Percentiles rank a stretch among this genome's conserved stretches.
These are phyloP conservation scores for Aspergillus intermedius DNA, from an alignment of 2,329 filamentous ascomycete species.

Conservation along the genomic window DNA sequence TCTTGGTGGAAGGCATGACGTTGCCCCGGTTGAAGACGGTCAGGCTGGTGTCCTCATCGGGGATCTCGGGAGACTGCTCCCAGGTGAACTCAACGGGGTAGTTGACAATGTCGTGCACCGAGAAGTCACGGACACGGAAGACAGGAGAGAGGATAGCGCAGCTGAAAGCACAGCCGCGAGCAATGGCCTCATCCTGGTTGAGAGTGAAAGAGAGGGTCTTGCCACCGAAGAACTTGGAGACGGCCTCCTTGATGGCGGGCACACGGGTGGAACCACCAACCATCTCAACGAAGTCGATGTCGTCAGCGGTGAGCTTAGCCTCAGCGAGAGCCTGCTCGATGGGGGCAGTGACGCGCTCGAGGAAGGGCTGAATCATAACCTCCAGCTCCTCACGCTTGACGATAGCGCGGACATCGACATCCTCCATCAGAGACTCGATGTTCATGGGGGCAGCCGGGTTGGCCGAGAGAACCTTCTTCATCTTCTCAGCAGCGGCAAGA, in stretches of 20 bases:
- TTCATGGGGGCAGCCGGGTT: conserved; percentile 89
- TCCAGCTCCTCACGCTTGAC: conserved; percentile 94
- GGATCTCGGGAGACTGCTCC: conserved; percentile 98
- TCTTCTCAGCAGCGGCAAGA: conserved; percentile 82
- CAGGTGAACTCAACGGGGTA: conserved; percentile 98
- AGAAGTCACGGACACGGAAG: conserved; percentile 97
- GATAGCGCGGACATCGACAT: conserved; percentile 81
- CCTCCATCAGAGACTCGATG: conserved; percentile 98
- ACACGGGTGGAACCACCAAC: conserved; percentile 94
- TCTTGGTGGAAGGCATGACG: conserved; percentile 96
- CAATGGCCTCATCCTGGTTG: conserved; percentile 96
- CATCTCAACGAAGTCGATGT: conserved; percentile 90
- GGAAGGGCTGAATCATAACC: conserved; percentile 76
- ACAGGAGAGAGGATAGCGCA: conserved; percentile 95
- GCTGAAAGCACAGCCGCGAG: conserved; percentile 92
- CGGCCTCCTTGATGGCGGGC: conserved; percentile 81
- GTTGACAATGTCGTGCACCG: conserved; percentile 92
- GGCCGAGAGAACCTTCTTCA: conserved; percentile 97
- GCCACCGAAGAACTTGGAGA: conserved; percentile 76
- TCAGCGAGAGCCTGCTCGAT: conserved; percentile 91
- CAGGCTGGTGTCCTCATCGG: conserved; percentile 93
- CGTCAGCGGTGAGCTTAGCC: conserved; percentile 80
- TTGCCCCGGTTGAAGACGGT: conserved; percentile 98
- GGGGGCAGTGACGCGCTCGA: conserved; percentile 64
- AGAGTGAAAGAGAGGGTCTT: conserved; percentile 91